These are phyloP conservation scores for Neurospora sublineolata DNA, from an alignment of 495 filamentous ascomycete genomes.

Conservation along the genomic window DNA sequence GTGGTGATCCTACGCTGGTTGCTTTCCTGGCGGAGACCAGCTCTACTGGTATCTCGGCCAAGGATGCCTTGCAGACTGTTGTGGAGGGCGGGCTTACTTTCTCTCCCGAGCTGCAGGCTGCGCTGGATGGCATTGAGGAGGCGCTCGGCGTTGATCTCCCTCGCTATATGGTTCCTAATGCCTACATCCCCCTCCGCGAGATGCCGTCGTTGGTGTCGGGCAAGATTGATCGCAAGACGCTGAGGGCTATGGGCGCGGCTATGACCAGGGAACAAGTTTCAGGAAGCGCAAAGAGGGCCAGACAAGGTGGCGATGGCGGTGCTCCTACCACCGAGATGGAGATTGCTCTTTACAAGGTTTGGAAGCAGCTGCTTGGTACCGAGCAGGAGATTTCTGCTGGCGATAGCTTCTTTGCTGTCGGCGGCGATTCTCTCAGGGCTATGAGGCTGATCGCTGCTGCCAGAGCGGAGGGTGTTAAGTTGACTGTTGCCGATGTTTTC, in stretches of 20 bases:
- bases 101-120: slow-evolving; percentile 17
- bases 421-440: slow-evolving; percentile 43
- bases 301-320: slow-evolving; percentile 1
- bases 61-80: slow-evolving; percentile 2
- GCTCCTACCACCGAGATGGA: slow-evolving; percentile 21
- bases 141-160: slow-evolving; percentile 30
- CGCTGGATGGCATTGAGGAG: slow-evolving; percentile 17
- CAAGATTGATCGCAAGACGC: slow-evolving; percentile 50
- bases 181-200: slow-evolving; percentile 45
- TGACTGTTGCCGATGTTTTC: slow-evolving; percentile 39
- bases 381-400: slow-evolving; percentile 16
- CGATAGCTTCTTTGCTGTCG: slow-evolving; percentile 43
- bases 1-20: slow-evolving; percentile 28
- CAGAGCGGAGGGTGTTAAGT: slow-evolving; percentile 17
- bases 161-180: slow-evolving; percentile 49
- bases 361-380: slow-evolving; percentile 21
- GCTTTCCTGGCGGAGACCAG: slow-evolving; percentile 25
- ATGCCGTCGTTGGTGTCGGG: slow-evolving; percentile 47
- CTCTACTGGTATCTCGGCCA: slow-evolving; percentile 11
- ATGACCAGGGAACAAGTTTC: slow-evolving; percentile 24
- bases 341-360: slow-evolving; percentile 16
- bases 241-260: slow-evolving; percentile 29
- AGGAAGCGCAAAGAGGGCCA: slow-evolving; percentile 12
- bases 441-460: slow-evolving; percentile 43
- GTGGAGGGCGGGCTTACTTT: slow-evolving; percentile 8